These are phyloP conservation scores for Trapa bicornis DNA, from an alignment of 345 rosid species.

Conservation along the genomic window DNA sequence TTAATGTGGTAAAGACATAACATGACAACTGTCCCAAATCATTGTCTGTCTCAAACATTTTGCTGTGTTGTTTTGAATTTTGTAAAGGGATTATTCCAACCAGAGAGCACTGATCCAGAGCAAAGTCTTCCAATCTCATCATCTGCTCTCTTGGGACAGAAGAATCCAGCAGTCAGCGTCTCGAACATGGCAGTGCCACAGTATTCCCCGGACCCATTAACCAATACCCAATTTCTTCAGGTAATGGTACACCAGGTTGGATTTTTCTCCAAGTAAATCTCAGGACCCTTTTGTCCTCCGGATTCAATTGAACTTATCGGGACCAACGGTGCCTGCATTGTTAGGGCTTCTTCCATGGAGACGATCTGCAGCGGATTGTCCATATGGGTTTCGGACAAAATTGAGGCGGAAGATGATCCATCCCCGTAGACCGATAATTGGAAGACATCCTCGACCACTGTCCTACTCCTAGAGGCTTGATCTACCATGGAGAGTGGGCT, in stretches of 20 bases:
- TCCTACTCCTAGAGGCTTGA: neutral
- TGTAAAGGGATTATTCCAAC: constrained; percentile 25
- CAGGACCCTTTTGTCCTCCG: no score
- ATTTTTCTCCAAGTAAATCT: no score
- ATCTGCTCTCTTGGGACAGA: constrained; percentile 34
- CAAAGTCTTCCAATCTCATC: constrained; percentile 42
- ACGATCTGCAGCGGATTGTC: constrained; percentile 61
- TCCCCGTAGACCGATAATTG: constrained; percentile 11
- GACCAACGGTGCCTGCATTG: no score
- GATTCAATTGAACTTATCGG: neutral
- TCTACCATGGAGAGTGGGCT: neutral
- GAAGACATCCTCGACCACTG: neutral
- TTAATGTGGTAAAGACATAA: no score
- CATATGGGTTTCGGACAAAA: constrained; percentile 64
- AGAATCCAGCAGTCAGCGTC: constrained; percentile 21
- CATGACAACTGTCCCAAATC: neutral
- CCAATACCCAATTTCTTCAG: constrained; percentile 26
- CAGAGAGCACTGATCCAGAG: constrained; percentile 32
- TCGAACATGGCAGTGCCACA: constrained; percentile 23
- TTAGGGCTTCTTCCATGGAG: constrained; percentile 27
- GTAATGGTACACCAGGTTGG: constrained; percentile 1
- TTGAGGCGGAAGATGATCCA: constrained; percentile 11
- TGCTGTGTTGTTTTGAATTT: neutral
- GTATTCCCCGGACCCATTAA: constrained; percentile 28
- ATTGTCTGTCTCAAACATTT: neutral